These are phyloP conservation scores for Nephelium lappaceum DNA, from an alignment of 345 rosid genomes.

Conservation along the genomic window DNA sequence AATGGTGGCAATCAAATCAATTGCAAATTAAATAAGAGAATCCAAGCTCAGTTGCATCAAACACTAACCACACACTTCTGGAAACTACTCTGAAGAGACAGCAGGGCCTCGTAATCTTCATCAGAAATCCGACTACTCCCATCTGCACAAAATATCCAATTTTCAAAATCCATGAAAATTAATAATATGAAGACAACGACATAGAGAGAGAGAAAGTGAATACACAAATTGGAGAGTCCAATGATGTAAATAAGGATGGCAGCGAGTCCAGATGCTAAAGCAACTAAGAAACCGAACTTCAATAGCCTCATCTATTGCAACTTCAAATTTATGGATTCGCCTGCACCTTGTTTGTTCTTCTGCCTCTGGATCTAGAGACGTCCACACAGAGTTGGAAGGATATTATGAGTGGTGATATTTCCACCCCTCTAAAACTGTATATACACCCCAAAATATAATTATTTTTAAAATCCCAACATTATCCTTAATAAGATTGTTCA, in stretches of 20 bases:
- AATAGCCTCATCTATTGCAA: conserved; percentile 61
- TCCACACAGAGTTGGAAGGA: not conserved
- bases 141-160: conserved; percentile 43
- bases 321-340: not conserved
- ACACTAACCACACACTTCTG: conserved; percentile 86
- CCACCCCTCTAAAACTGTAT: no score
- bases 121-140: conserved; percentile 46
- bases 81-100: conserved; percentile 62
- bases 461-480: no score
- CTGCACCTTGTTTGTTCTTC: not conserved
- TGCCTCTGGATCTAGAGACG: conserved; percentile 11
- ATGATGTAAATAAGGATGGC: conserved; percentile 78
- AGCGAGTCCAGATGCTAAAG: conserved; percentile 66
- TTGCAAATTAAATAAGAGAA: not conserved
- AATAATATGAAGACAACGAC: conserved; percentile 7
- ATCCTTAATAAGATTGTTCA: no score
- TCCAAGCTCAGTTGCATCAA: not conserved
- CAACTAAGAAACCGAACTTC: conserved; percentile 57
- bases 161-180: conserved; percentile 14
- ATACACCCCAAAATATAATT: no score
- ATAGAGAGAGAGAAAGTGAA: conserved; percentile 12
- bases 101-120: conserved; percentile 75
- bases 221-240: conserved; percentile 76
- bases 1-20: not conserved
- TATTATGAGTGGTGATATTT: no score